phyloP scores from a whole-genome alignment of 1,284 basidiomycete genomes.

The Ceratobasidium sp. region DNA sequence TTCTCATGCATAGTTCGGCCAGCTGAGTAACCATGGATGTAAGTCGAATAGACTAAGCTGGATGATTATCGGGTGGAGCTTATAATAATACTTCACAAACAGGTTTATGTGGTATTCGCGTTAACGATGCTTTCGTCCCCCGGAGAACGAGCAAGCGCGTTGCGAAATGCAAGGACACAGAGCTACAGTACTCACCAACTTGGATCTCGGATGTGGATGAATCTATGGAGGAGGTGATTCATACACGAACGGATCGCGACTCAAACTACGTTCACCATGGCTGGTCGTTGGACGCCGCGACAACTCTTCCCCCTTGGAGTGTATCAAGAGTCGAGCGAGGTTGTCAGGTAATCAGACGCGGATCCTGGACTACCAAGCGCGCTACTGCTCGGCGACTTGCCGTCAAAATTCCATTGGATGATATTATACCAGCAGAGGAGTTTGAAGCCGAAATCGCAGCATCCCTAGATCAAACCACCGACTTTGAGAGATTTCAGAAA shows the following conservation, averaged over 20 bases:
- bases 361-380: slow-evolving; percentile 1
- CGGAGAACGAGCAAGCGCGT: not conserved
- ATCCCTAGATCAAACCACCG: not conserved
- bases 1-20: not conserved
- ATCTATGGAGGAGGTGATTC: not conserved
- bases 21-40: not conserved
- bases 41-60: too few species aligned
- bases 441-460: slow-evolving; percentile 2
- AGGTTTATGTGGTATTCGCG: slow-evolving; percentile 15
- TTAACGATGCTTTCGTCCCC: not conserved
- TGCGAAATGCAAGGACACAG: not conserved
- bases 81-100: too few species aligned
- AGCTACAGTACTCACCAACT: not conserved
- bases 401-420: not conserved
- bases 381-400: not conserved
- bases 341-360: not conserved
- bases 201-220: not conserved
- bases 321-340: not conserved
- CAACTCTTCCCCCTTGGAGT: slow-evolving; percentile 11
- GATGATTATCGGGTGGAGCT: too few species aligned
- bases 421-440: not conserved
- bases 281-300: slow-evolving; percentile 6
- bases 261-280: slow-evolving; percentile 28
- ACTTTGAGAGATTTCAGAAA: not conserved
- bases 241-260: slow-evolving; percentile 9